These are phyloP conservation scores for Beverwykella pulmonaria DNA, from an alignment of 495 filamentous ascomycete species.

Conservation along the genomic window DNA sequence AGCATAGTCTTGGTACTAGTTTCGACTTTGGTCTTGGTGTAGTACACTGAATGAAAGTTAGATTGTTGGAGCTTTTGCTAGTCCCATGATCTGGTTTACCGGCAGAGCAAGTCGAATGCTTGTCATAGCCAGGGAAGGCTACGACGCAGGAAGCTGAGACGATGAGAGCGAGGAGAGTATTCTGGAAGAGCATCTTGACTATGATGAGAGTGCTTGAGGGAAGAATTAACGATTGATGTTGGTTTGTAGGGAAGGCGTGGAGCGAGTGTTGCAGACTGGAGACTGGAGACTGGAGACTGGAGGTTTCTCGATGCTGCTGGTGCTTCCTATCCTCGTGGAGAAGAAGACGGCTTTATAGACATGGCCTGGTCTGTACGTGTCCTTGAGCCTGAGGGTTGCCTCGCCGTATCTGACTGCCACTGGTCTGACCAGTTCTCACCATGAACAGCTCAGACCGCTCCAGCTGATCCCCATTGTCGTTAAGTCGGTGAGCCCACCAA, in stretches of 20 bases:
- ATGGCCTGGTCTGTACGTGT: background rate
- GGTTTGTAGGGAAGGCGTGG: background rate
- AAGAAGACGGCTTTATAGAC: conserved; percentile 2
- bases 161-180: conserved; percentile 18
- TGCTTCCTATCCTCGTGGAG: background rate
- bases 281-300: background rate
- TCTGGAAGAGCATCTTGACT: conserved; percentile 31
- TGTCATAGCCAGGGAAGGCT: conserved; percentile 17
- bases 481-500: background rate
- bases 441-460: background rate
- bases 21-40: conserved; percentile 8
- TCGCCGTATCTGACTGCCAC: background rate
- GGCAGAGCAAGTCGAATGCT: conserved; percentile 2
- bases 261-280: conserved; percentile 7
- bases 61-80: too few relatives aligned
- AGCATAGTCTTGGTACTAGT: conserved; percentile 1
- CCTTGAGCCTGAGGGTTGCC: background rate
- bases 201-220: background rate
- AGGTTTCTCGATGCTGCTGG: background rate
- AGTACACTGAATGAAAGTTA: background rate
- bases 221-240: conserved; percentile 4
- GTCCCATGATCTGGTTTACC: too few relatives aligned
- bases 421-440: background rate
- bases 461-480: background rate
- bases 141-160: conserved; percentile 17